These are phyloP conservation scores for Saxophila tyrrhenica DNA, from an alignment of 495 filamentous ascomycete genomes.

Conservation along the genomic window DNA sequence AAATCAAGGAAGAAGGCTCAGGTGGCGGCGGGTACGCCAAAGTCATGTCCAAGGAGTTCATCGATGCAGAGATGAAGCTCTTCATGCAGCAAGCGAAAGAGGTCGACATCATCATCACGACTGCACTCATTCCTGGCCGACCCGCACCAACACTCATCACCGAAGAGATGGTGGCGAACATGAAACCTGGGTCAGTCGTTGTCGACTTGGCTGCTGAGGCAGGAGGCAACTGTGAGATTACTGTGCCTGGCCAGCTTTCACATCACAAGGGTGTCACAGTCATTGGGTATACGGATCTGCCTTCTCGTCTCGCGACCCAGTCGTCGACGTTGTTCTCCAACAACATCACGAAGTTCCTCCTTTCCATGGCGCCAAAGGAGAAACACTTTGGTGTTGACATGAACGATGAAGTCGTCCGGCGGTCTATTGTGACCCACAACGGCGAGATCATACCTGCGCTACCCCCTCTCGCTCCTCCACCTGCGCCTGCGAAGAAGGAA, in stretches of 20 bases:
- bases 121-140: slow-evolving; percentile 66
- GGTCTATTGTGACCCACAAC: slow-evolving; percentile 63
- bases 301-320: slow-evolving; percentile 68
- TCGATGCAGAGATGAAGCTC: slow-evolving; percentile 76
- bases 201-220: slow-evolving; percentile 74
- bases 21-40: slow-evolving; percentile 74
- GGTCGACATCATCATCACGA: slow-evolving; percentile 81
- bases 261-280: slow-evolving; percentile 65
- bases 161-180: slow-evolving; percentile 53
- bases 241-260: slow-evolving; percentile 53
- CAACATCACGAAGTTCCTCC: slow-evolving; percentile 72
- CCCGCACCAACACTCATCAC: slow-evolving; percentile 69
- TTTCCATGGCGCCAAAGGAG: slow-evolving; percentile 64
- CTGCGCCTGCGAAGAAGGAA: slow-evolving; percentile 37
- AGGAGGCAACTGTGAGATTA: slow-evolving; percentile 71
- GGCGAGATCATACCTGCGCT: slow-evolving; percentile 62
- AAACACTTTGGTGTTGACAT: slow-evolving; percentile 65
- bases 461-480: slow-evolving; percentile 59
- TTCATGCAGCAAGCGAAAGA: slow-evolving; percentile 71
- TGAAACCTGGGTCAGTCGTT: slow-evolving; percentile 73
- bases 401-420: slow-evolving; percentile 67
- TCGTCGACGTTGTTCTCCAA: slow-evolving; percentile 76
- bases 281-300: slow-evolving; percentile 75
- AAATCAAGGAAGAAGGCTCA: slow-evolving; percentile 71
- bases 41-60: slow-evolving; percentile 81